These are phyloP conservation scores for Panicum miliaceum DNA, from an alignment of 176 grass and related monocot genomes.

Conservation along the genomic window DNA sequence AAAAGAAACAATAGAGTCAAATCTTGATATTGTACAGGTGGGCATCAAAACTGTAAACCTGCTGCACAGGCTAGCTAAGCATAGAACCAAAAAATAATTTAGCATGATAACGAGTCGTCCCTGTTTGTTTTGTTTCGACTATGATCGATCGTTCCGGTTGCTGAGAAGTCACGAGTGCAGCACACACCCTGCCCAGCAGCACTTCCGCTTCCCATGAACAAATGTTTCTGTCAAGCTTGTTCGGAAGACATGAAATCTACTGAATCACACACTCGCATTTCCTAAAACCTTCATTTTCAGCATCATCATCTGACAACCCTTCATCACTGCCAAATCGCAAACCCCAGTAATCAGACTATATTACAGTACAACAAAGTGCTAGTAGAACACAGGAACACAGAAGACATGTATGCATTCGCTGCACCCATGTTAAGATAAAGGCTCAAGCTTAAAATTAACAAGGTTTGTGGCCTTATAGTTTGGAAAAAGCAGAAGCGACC, in stretches of 20 bases:
- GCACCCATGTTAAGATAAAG: neutral
- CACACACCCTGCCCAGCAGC: constrained; percentile 14
- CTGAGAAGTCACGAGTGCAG: neutral
- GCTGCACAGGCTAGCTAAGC: constrained; percentile 34
- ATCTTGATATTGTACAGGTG: constrained; percentile 42
- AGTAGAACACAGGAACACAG: constrained; percentile 25
- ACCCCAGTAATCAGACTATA: constrained; percentile 34
- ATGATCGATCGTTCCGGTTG: constrained; percentile 2
- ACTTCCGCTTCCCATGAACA: constrained; percentile 4
- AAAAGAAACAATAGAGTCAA: constrained; percentile 36
- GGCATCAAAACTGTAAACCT: constrained; percentile 63
- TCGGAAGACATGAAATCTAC: constrained; percentile 53
- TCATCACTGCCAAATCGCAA: constrained; percentile 62
- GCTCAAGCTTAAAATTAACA: neutral
- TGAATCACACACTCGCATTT: constrained; percentile 94
- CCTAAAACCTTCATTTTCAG: constrained; percentile 68
- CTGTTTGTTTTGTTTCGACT: constrained; percentile 8
- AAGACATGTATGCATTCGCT: neutral
- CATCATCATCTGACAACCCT: constrained; percentile 81
- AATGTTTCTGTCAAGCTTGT: constrained; percentile 22
- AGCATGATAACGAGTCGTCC: constrained; percentile 36
- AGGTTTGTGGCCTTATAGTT: neutral
- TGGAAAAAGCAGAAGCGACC: neutral
- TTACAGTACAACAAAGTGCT: constrained; percentile 30
- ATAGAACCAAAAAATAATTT: constrained; percentile 43